phyloP scores from a whole-genome alignment of 139 green algal species.

The Chlorella sp. region DNA sequence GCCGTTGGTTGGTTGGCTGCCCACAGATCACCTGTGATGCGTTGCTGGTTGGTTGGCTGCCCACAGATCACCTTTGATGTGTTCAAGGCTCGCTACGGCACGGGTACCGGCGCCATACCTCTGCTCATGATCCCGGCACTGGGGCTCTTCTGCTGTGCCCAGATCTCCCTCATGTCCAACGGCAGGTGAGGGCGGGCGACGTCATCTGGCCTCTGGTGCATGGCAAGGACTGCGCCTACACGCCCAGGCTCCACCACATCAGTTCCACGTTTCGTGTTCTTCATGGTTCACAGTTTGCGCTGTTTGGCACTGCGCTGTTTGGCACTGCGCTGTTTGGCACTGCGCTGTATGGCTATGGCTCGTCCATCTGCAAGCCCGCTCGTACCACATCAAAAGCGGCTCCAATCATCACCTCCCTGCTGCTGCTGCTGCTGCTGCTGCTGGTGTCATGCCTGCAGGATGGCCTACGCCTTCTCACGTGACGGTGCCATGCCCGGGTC shows the following conservation, averaged over 20 bases:
- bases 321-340: too few relatives aligned
- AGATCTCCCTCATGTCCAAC: constrained; percentile 17
- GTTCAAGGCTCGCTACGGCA: constrained; percentile 17
- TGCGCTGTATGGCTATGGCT: too few relatives aligned
- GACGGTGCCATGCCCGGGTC: constrained; percentile 39
- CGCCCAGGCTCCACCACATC: too few relatives aligned
- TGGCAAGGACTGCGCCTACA: too few relatives aligned
- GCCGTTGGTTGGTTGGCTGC: not conserved
- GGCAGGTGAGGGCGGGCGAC: constrained; percentile 11
- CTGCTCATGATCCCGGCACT: constrained; percentile 17
- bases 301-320: too few relatives aligned
- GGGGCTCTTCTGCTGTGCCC: constrained; percentile 19
- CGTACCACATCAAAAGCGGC: not conserved
- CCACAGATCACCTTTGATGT: constrained; percentile 5
- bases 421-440: not conserved
- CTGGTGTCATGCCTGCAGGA: not conserved
- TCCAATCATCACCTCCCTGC: not conserved
- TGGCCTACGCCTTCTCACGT: constrained; percentile 46
- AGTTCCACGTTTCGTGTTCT: too few relatives aligned
- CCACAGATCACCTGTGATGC: constrained; percentile 5
- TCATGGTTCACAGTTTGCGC: too few relatives aligned
- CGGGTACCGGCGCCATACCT: constrained; percentile 10
- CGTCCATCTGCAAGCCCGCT: too few relatives aligned
- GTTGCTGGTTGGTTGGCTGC: not conserved
- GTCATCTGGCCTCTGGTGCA: too few relatives aligned